Evolutionary conservation across 2,329 filamentous ascomycete species (phyloP).

Genomic region (Fusarium udum): DNA sequence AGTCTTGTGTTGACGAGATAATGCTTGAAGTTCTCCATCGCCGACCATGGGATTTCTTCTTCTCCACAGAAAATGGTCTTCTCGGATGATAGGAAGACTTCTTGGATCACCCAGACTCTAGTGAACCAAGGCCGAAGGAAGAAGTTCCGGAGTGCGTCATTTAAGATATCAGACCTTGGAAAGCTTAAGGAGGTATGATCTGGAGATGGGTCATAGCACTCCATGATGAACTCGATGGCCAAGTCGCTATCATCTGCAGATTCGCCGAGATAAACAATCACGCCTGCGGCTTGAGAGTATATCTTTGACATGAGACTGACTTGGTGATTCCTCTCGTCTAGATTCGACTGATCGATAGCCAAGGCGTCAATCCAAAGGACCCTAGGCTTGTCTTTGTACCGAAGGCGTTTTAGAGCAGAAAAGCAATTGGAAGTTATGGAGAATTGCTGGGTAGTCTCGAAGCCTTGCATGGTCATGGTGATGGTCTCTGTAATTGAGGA

Average conservation of each 20-base stretch:
- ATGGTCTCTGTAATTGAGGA: not conserved
- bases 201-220: not conserved
- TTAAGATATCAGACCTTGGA: not conserved
- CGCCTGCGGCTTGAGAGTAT: not conserved
- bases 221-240: not conserved
- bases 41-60: not conserved
- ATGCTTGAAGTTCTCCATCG: not conserved
- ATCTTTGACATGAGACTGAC: not conserved
- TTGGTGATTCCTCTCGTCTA: not conserved
- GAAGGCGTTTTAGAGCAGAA: not conserved
- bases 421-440: not conserved
- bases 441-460: rapidly evolving
- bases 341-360: not conserved
- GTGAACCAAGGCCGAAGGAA: not conserved
- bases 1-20: not conserved
- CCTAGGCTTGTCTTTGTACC: not conserved
- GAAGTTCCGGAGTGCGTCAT: not conserved
- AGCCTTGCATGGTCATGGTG: not conserved
- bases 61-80: not conserved
- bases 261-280: not conserved
- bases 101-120: not conserved
- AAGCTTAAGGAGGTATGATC: rapidly evolving
- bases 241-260: not conserved
- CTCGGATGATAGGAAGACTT: not conserved
- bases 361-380: not conserved